phyloP scores from a whole-genome alignment of 75 land plant species.

The Pinus taeda region DNA sequence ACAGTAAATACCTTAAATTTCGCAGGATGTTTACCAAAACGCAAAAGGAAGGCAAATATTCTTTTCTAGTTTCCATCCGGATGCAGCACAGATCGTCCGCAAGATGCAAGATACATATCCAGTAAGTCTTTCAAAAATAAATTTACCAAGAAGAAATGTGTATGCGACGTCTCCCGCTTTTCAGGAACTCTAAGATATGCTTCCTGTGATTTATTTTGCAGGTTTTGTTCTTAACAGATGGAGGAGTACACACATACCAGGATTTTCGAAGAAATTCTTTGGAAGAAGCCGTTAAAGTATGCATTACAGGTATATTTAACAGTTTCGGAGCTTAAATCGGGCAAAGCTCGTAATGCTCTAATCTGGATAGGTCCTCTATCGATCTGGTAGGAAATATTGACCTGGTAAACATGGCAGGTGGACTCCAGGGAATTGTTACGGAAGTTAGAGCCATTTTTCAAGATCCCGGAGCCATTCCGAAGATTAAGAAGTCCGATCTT shows the following conservation, averaged over 20 bases:
- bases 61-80: slow-evolving; percentile 91
- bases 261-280: slow-evolving; percentile 76
- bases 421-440: slow-evolving; percentile 83
- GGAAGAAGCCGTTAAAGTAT: slow-evolving; percentile 74
- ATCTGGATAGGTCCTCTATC: neutral
- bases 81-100: slow-evolving; percentile 63
- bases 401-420: slow-evolving; percentile 26
- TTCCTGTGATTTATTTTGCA: slow-evolving; percentile 12
- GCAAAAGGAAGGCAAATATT: slow-evolving; percentile 58
- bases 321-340: neutral
- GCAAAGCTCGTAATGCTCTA: neutral
- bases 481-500: slow-evolving; percentile 57
- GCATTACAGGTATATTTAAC: slow-evolving; percentile 20
- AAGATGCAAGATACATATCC: slow-evolving; percentile 61
- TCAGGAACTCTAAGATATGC: slow-evolving; percentile 1
- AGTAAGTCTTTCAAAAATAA: slow-evolving; percentile 31
- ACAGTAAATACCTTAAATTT: neutral
- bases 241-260: slow-evolving; percentile 46
- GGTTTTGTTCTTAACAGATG: slow-evolving; percentile 88
- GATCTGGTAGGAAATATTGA: neutral
- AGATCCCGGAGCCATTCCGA: slow-evolving; percentile 37
- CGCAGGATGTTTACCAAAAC: slow-evolving; percentile 50
- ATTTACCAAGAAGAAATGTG: neutral
- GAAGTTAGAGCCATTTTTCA: slow-evolving; percentile 76
- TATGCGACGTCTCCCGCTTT: neutral